phyloP scores from a whole-genome alignment of 2,329 filamentous ascomycete species.

The Coniochaeta sp. region DNA sequence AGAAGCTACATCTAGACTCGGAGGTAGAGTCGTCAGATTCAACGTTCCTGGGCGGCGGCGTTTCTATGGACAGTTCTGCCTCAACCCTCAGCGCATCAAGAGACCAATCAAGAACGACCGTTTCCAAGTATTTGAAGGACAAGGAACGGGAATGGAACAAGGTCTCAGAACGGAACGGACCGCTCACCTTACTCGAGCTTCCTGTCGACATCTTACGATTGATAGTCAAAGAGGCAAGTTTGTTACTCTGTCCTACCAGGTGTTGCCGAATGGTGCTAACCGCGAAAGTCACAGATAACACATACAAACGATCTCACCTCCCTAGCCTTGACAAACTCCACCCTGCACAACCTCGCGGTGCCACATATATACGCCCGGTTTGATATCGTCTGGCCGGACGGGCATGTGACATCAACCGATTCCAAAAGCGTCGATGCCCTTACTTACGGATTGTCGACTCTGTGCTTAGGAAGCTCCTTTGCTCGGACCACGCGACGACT shows the following conservation, averaged over 20 bases:
- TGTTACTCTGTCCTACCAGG: conserved; percentile 4
- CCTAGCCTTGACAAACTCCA: conserved; percentile 69
- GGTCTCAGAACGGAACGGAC: conserved; percentile 48
- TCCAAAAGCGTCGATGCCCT: conserved; percentile 72
- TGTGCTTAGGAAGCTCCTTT: conserved; percentile 58
- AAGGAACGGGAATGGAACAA: conserved; percentile 61
- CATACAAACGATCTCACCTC: conserved; percentile 77
- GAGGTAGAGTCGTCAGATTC: not conserved
- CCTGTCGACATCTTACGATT: conserved; percentile 72
- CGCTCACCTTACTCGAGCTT: conserved; percentile 63
- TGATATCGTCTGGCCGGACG: conserved; percentile 83
- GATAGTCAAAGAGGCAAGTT: conserved; percentile 66
- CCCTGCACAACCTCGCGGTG: conserved; percentile 65
- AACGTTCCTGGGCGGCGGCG: not conserved
- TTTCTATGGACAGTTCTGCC: not conserved
- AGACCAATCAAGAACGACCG: not conserved
- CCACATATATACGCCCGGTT: conserved; percentile 79
- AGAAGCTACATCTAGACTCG: not conserved
- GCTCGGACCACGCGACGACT: conserved; percentile 28
- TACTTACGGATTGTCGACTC: conserved; percentile 72
- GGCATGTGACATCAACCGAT: conserved; percentile 53
- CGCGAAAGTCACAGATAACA: conserved; percentile 49
- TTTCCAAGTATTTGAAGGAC: conserved; percentile 42
- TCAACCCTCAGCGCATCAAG: not conserved
- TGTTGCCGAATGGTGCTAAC: not conserved